Percentiles rank a stretch among this genome's conserved stretches.
phyloP scores from a whole-genome alignment of 306 rosid species.

The Trifolium subterraneum region DNA sequence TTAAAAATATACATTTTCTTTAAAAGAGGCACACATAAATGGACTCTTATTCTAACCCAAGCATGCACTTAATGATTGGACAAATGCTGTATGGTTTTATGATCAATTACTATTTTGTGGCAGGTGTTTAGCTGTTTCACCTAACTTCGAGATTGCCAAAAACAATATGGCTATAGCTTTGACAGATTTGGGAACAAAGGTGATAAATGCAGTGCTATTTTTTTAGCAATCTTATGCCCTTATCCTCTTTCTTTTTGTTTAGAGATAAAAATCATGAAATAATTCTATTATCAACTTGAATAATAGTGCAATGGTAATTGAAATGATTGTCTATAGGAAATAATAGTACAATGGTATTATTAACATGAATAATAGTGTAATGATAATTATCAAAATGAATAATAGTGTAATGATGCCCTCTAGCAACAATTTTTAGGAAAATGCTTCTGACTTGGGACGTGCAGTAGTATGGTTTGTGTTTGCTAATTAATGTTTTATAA shows the following conservation, averaged over 20 bases:
- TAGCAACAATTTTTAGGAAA: neutral
- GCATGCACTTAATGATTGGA: neutral
- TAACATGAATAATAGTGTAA: neutral
- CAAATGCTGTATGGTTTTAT: conserved; percentile 8
- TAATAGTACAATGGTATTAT: neutral
- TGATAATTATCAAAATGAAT: neutral
- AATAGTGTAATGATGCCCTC: neutral
- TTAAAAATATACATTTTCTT: neutral
- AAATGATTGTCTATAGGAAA: neutral
- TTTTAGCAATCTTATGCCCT: neutral
- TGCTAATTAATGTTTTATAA: conserved; percentile 11
- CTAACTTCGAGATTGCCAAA: conserved; percentile 98
- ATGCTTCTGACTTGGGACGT: conserved; percentile 8
- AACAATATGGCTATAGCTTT: conserved; percentile 99
- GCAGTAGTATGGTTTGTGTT: neutral
- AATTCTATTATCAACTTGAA: conserved; percentile 9
- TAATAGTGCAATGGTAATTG: conserved; percentile 25
- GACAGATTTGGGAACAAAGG: conserved; percentile 99
- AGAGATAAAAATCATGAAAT: neutral
- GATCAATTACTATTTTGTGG: conserved; percentile 41
- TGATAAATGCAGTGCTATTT: conserved; percentile 28
- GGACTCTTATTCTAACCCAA: neutral
- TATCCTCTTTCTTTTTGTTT: conserved; percentile 19
- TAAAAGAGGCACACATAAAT: conserved; percentile 6
- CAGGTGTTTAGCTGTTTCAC: conserved; percentile 98